phyloP scores from a whole-genome alignment of 2,329 filamentous ascomycete genomes.

The Alternaria consortialis region DNA sequence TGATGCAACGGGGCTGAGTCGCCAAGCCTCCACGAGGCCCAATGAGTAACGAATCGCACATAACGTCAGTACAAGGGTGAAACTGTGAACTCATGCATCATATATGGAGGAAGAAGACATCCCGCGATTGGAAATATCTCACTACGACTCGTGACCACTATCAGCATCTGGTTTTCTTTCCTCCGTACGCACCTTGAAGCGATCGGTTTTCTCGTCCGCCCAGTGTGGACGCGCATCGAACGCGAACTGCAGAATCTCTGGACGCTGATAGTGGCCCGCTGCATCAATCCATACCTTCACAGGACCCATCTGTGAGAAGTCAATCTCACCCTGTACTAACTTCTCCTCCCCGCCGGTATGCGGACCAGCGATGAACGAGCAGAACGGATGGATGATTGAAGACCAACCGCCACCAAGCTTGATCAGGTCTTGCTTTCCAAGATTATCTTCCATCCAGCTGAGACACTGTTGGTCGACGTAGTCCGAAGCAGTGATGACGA shows the following conservation, averaged over 20 bases:
- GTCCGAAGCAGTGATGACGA: conserved; percentile 55
- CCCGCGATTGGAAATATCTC: background rate
- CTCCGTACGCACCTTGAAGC: conserved; percentile 26
- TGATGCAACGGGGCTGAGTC: background rate
- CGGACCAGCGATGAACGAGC: conserved; percentile 46
- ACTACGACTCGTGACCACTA: background rate
- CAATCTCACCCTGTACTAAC: conserved; percentile 47
- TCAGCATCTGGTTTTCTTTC: conserved; percentile 24
- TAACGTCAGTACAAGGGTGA: background rate
- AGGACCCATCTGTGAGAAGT: conserved; percentile 41
- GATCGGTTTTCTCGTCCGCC: conserved; percentile 43
- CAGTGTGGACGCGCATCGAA: conserved; percentile 42
- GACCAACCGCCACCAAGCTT: conserved; percentile 50
- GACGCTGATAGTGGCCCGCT: conserved; percentile 49
- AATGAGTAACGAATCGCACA: background rate
- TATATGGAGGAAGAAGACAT: background rate
- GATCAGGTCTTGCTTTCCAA: conserved; percentile 46
- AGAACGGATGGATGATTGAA: conserved; percentile 49
- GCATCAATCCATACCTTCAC: conserved; percentile 53
- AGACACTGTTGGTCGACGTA: conserved; percentile 56
- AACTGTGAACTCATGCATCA: background rate
- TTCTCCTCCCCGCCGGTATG: conserved; percentile 47
- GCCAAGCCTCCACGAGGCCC: background rate
- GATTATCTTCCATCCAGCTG: conserved; percentile 51
- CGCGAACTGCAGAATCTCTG: conserved; percentile 47